phyloP scores from a whole-genome alignment of 1,284 basidiomycete genomes.

The Tilletia caries region DNA sequence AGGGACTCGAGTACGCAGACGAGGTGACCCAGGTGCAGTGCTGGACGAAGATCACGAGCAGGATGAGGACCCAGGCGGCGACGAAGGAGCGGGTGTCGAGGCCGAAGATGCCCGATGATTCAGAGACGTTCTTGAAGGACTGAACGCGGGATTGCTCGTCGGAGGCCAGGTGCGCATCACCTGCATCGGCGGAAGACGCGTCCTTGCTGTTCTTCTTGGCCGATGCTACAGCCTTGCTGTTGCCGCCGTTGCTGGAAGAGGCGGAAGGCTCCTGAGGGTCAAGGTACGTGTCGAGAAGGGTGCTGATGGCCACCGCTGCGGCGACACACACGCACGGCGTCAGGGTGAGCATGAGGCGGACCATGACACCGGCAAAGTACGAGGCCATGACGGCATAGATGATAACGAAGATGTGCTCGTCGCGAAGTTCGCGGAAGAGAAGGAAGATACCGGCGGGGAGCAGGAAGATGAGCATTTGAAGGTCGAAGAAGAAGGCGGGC shows the following conservation, averaged over 20 bases:
- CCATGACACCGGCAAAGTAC: slow-evolving; percentile 99
- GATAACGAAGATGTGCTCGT: slow-evolving; percentile 98
- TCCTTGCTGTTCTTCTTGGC: neutral
- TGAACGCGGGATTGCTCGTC: slow-evolving; percentile 21
- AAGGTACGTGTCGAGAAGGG: slow-evolving; percentile 83
- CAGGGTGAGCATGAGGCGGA: slow-evolving; percentile 86
- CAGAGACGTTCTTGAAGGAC: slow-evolving; percentile 51
- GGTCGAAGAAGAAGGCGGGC: slow-evolving; percentile 99
- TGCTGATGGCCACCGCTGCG: slow-evolving; percentile 84
- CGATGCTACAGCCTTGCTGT: slow-evolving; percentile 10
- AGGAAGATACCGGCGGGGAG: slow-evolving; percentile 95
- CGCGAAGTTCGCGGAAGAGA: slow-evolving; percentile 87
- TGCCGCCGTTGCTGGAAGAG: slow-evolving; percentile 8
- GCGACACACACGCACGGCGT: slow-evolving; percentile 88
- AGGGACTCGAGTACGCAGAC: slow-evolving; percentile 92
- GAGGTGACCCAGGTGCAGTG: slow-evolving; percentile 98
- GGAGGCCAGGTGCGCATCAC: neutral
- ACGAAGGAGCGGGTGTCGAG: slow-evolving; percentile 78
- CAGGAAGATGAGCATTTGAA: slow-evolving; percentile 93
- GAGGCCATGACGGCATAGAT: slow-evolving; percentile 93
- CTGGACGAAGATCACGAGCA: slow-evolving; percentile 73
- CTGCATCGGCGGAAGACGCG: neutral
- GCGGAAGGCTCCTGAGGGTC: slow-evolving; percentile 61
- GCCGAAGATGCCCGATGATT: slow-evolving; percentile 71
- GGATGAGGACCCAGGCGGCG: slow-evolving; percentile 69